Evolutionary conservation across 2,329 filamentous ascomycete species (phyloP).

Genomic region (Aspergillus brasiliensis): DNA sequence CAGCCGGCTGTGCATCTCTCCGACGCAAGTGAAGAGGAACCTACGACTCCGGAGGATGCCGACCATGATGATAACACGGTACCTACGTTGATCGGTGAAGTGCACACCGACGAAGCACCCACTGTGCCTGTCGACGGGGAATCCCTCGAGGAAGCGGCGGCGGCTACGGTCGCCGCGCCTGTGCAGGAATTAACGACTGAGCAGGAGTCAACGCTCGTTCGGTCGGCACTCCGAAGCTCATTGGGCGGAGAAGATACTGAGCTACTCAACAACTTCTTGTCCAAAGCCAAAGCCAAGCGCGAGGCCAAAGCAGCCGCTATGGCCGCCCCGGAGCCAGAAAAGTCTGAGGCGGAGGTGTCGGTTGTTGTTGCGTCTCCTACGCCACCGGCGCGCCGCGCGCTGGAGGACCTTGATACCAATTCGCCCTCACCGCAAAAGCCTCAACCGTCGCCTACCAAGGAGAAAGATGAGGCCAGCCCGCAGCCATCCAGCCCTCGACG

Average conservation of each 20-base stretch:
- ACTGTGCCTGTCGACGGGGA: constrained; percentile 1
- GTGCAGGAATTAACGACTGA: constrained; percentile 32
- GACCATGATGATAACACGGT: constrained; percentile 11
- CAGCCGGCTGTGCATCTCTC: background rate
- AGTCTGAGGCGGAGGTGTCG: constrained; percentile 17
- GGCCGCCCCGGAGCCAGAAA: constrained; percentile 13
- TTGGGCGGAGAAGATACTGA: constrained; percentile 43
- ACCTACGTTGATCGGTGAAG: constrained; percentile 15
- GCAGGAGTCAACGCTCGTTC: constrained; percentile 36
- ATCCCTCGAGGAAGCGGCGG: background rate
- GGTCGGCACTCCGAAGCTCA: constrained; percentile 40
- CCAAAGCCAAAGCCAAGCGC: constrained; percentile 45
- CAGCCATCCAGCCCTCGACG: constrained; percentile 37
- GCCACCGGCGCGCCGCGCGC: constrained; percentile 35
- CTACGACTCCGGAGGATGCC: constrained; percentile 3
- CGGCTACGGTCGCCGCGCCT: constrained; percentile 11
- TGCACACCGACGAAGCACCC: constrained; percentile 3
- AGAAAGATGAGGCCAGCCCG: constrained; percentile 17
- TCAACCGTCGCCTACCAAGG: constrained; percentile 33
- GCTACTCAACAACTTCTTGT: constrained; percentile 44
- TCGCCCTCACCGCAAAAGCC: constrained; percentile 41
- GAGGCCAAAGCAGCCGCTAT: constrained; percentile 36
- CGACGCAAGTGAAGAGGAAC: background rate
- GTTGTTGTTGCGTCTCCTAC: constrained; percentile 26
- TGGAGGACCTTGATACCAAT: constrained; percentile 42